A percentile compares a stretch with the other conserved stretches of the same genome.
Conservation (phyloP, 2,329 filamentous ascomycete species). For the Colletotrichum sp. region DNA sequence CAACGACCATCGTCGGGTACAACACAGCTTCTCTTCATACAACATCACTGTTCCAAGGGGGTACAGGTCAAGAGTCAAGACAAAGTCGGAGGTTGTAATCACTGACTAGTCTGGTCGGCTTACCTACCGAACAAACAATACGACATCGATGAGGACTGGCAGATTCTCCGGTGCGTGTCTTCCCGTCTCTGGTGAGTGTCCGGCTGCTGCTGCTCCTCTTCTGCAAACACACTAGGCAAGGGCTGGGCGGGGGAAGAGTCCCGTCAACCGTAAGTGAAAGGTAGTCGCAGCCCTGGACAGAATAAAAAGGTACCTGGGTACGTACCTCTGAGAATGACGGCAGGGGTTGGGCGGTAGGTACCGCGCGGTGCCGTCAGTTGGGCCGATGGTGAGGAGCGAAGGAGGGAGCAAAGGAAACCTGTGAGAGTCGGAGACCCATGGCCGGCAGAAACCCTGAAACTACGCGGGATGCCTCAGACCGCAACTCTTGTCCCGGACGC, state of each 20-base stretch:
- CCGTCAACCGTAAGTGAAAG: not conserved
- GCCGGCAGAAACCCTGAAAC: slow-evolving; percentile 14
- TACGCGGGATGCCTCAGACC: slow-evolving; percentile 18
- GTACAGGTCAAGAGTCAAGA: not conserved
- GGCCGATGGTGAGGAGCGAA: not conserved
- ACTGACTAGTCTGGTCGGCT: not conserved
- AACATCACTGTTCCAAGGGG: not conserved
- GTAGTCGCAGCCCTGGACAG: not conserved
- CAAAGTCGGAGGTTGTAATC: not conserved
- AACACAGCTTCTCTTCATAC: not conserved
- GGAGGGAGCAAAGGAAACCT: not conserved
- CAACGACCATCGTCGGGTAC: not conserved
- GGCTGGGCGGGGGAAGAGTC: slow-evolving; percentile 6
- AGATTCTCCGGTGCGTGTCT: not conserved
- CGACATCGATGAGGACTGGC: not conserved
- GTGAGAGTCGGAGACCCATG: not conserved
- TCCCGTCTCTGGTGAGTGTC: not conserved
- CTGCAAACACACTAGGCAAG: not conserved
- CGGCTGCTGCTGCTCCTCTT: not conserved
- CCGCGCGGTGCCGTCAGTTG: not conserved
- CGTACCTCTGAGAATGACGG: not conserved
- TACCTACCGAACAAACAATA: not conserved
- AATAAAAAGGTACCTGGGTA: not conserved
- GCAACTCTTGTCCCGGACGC: slow-evolving; percentile 13
- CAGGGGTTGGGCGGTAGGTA: not conserved